phyloP scores from a whole-genome alignment of 2,329 filamentous ascomycete species.

The Colletotrichum sp. region DNA sequence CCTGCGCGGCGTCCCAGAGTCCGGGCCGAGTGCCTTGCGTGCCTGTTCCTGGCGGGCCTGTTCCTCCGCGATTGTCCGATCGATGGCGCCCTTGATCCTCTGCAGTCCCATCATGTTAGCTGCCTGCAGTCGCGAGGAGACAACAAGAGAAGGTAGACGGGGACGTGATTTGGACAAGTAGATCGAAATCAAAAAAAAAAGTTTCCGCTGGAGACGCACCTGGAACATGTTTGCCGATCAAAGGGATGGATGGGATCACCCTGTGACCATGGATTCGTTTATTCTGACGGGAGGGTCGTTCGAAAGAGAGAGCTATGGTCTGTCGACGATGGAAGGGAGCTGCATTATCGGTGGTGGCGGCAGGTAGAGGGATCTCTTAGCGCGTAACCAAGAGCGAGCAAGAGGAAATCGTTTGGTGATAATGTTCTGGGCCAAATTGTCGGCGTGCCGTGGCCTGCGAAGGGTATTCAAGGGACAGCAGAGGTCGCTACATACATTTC shows the following conservation, averaged over 20 bases:
- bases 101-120: conserved; percentile 35
- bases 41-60: conserved; percentile 74
- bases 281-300: background rate
- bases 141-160: background rate
- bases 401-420: background rate
- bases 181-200: background rate
- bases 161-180: background rate
- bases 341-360: conserved; percentile 9
- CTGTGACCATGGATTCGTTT: conserved; percentile 15
- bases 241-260: conserved; percentile 18
- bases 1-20: conserved; percentile 9
- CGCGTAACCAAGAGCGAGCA: background rate
- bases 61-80: conserved; percentile 88
- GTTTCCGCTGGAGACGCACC: conserved; percentile 20
- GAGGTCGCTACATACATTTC: background rate
- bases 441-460: background rate
- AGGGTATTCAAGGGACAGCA: background rate
- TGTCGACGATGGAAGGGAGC: background rate
- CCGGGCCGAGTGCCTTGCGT: conserved; percentile 7
- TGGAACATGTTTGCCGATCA: conserved; percentile 28
- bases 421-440: background rate
- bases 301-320: conserved; percentile 6
- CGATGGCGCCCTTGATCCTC: conserved; percentile 84
- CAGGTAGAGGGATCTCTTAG: background rate
- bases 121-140: background rate